A percentile compares a stretch with the other conserved stretches of the same genome.
Evolutionary conservation across 192 early-diverging fungal genomes (phyloP).

Genomic region (Podila verticillata): DNA sequence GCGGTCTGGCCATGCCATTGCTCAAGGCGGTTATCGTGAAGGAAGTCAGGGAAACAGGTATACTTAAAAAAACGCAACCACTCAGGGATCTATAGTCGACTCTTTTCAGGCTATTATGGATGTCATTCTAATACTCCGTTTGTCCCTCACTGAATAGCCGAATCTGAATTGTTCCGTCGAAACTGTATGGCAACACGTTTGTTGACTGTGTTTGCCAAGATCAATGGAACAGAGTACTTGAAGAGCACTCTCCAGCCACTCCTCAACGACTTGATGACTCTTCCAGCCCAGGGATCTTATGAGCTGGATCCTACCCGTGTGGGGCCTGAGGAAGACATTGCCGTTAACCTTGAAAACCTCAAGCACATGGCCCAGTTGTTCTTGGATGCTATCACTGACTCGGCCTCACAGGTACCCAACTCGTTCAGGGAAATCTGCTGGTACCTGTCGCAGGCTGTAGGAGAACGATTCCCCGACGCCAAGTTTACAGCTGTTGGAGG

Average conservation of each 20-base stretch:
- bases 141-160: constrained; percentile 50
- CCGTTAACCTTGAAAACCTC: constrained; percentile 83
- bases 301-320: constrained; percentile 90
- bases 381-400: constrained; percentile 86
- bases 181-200: constrained; percentile 93
- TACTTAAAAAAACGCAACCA: background rate
- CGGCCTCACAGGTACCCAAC: constrained; percentile 74
- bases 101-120: too few species aligned
- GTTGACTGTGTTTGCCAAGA: constrained; percentile 84
- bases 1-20: constrained; percentile 74
- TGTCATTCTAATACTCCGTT: background rate
- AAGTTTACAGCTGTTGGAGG: constrained; percentile 91
- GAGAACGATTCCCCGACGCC: constrained; percentile 84
- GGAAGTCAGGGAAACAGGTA: constrained; percentile 88
- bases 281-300: constrained; percentile 79
- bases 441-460: constrained; percentile 80
- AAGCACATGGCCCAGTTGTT: constrained; percentile 78
- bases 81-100: too few species aligned
- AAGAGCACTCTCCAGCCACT: constrained; percentile 83
- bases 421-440: constrained; percentile 85
- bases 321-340: constrained; percentile 68
- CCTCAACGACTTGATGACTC: constrained; percentile 72
- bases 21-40: constrained; percentile 84
- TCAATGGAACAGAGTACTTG: constrained; percentile 84
- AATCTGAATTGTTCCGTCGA: constrained; percentile 89